Conservation (phyloP, 805 yeast genomes). For the baker's yeast (Saccharomyces cerevisiae) region DNA sequence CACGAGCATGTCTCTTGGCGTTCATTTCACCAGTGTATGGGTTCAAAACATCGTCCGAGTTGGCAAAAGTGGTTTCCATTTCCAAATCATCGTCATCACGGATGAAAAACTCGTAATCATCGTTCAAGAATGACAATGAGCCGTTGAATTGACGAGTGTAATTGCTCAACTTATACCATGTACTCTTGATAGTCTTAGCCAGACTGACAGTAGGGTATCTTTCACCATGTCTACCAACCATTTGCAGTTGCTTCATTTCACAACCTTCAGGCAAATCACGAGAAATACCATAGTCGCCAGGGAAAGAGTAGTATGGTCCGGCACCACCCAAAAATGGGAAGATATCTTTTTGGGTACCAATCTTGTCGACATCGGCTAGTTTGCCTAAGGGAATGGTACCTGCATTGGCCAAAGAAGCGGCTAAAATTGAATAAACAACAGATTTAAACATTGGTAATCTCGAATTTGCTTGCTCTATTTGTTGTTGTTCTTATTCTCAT, state of each 20-base stretch:
- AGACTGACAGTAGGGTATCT: constrained; percentile 53
- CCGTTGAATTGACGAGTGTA: constrained; percentile 36
- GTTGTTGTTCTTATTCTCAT: background rate
- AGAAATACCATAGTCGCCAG: constrained; percentile 45
- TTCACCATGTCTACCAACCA: constrained; percentile 73
- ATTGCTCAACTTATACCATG: constrained; percentile 12
- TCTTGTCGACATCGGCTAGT: constrained; percentile 3
- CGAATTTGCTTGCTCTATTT: background rate
- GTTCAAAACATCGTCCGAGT: constrained; percentile 17
- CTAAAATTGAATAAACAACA: background rate
- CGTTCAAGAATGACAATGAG: constrained; percentile 45
- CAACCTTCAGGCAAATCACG: constrained; percentile 41
- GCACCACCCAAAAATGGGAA: constrained; percentile 46
- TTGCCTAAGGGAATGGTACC: background rate
- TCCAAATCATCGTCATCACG: constrained; percentile 1
- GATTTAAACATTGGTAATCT: background rate
- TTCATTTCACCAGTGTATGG: constrained; percentile 42
- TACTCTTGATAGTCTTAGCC: constrained; percentile 30
- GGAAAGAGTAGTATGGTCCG: constrained; percentile 46
- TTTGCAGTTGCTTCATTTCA: constrained; percentile 56
- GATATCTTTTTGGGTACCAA: constrained; percentile 28
- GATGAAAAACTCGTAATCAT: constrained; percentile 39
- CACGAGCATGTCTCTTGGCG: constrained; percentile 38
- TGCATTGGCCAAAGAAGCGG: background rate
- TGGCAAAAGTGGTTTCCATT: constrained; percentile 29